Base-by-base conservation (phyloP, 2,329 filamentous ascomycete species). In the Thelonectria rubi region DNA sequence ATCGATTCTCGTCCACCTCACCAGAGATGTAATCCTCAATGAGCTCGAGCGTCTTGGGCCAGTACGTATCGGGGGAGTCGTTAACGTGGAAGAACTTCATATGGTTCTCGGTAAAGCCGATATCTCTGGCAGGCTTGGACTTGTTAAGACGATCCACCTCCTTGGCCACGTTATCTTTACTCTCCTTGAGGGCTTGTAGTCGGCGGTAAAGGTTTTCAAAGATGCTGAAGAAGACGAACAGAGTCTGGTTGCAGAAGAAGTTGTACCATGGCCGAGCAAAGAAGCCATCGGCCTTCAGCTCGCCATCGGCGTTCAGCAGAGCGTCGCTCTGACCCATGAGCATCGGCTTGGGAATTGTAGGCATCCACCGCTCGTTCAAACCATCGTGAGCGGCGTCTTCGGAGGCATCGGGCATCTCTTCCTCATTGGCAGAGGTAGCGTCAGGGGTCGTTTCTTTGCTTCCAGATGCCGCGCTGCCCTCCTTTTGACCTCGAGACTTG, bases 171-270 rank as follows among this genome's bases (percentile, higher is more conserved):
- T 89, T 86, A 3, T 86, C 83, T 70, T 91, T 91, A 72, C 90
- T 90, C 60, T 89, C 84, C 80, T 98, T 98, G 76, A 98, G 88
- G 63, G 91, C 91, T 65, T 90, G 83, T 14, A 99, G 84, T 42
- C 95, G 89, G 71, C 89, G 87, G 78, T 97, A 98, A 5, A 99
- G 82, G n/a, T 91, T 91, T 73, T 97, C 88, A 75, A 99, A 95
- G 63, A 97, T 89, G 69, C 91, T 92, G 81, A 99, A 91, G 83
- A 99, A 98, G 77, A 95, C 94, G 74, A 93, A 97, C 62, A 99
- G 90, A 3, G 91, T 92, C 71, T 93, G 87, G 76, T 97, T 98
- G 75, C 90, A 90, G 80, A 96, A 99, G 74, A 98, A 88, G 74
- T 94, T 94, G 81, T 93, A 97, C 78, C 87, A 89, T 11, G 88